Base-by-base conservation (phyloP, 202 grass and related monocot species). In the Setaria viridis region DNA sequence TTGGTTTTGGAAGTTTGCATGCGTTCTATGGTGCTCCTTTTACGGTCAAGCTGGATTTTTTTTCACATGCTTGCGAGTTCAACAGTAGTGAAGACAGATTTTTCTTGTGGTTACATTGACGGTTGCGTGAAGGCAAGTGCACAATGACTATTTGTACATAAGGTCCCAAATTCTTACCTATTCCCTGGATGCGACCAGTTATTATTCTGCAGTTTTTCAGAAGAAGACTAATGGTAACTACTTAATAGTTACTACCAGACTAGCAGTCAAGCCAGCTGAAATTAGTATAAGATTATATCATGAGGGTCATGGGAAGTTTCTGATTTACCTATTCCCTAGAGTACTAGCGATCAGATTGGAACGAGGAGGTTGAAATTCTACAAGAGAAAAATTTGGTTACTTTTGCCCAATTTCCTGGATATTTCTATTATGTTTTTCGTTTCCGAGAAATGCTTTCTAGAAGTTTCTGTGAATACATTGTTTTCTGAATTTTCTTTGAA, bases 1-100 rank as follows among this genome's bases (percentile, higher is more conserved):
- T 72, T 48, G 14, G 29, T 53, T 73, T 33, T 74, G 71, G 48
- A 74, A 19, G 30, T 55, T 54, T 74, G 29, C 54, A 57, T 20
- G 54, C 2, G 19, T 57, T n/a, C 19, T 57, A 20, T 4, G 19
- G 54, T n/a, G 54, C 19, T 9, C 54, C 54, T 9, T 7, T n/a
- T 57, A n/a, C 7, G 7, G 54, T n/a, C 19, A 57, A 7, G 54
- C 54, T 9, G 7, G 54, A 57, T n/a, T 57, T 57, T 57, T 57
- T 55, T 64, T 78, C 13, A 1, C 64, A 69, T 21, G 48, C 20
- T 65, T 67, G 65, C 19, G 9, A 16, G 47, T 54, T 68, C 2
- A 9, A 50, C 5, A 15, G 48, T 10, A 29, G 21, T 60, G 58
- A 60, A 60, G 3, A 60, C 9, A 11, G 56, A 59, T 11, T 59